Evolutionary conservation across 2,329 filamentous ascomycete genomes (phyloP), one percentile per base, ranked within the genome.

Genomic region (Colletotrichum agaves): DNA sequence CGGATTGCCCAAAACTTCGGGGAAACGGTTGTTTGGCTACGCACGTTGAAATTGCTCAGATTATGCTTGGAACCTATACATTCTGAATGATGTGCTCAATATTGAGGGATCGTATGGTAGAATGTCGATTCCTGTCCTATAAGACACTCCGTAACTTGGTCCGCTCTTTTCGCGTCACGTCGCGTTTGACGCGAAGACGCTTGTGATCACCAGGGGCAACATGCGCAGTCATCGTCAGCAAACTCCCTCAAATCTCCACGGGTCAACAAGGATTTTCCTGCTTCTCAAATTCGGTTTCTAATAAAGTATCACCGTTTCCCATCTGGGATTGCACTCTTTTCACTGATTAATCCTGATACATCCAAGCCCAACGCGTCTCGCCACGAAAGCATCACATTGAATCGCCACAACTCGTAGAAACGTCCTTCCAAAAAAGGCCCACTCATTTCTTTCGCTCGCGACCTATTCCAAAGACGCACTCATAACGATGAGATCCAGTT

Each of bases 381-480:
- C 41, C 12, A 61, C 31, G n/a, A 61, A 65, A 64, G 44, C 61
- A 64, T 52, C 5, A 60, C 55, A 12, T 64, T 64, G 12, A 64
- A 60, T 27, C 56, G 44, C 55, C 55, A 60, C 46, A 60, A 23
- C 46, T 64, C 55, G 19, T 64, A 55, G n/a, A 64, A 60, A 27
- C 44, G 35, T 4, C 61, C 44, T 27, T 60, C 46, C 46, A 11
- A 64, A 44, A 10, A 64, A 64, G 3, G 46, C 61, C 46, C 46
- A 52, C 46, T 60, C 55, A 2, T 52, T 44, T 13, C 55, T 37
- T 17, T 64, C 61, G 3, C 55, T 60, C 11, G 47, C 11, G 1
- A 21, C 23, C 0, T 41, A 46, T 5, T 64, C 44, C 37, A 60
- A 3, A 3, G 35, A 47, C 0, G 55, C 61, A 27, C 46, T 64